Percentiles rank a stretch among this genome's conserved stretches.
phyloP scores from a whole-genome alignment of 345 rosid species.

The Eucalyptus guilfoylei region DNA sequence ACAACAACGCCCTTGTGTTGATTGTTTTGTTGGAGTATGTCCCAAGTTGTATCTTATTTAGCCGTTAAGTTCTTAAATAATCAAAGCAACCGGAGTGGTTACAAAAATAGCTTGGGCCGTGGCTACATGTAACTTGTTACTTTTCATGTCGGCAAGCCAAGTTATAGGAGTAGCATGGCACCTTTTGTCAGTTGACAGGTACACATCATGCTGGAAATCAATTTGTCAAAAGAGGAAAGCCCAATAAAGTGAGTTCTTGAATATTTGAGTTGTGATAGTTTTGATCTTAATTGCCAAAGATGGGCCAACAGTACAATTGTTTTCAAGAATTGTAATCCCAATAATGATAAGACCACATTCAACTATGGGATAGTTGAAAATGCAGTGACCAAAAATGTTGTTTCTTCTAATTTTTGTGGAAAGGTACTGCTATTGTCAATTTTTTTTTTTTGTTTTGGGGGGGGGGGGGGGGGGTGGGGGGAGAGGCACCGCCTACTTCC shows the following conservation, averaged over 20 bases:
- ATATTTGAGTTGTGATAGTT: conserved; percentile 51
- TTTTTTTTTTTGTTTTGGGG: no score
- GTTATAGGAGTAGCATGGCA: conserved; percentile 86
- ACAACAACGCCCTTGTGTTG: conserved; percentile 60
- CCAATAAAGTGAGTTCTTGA: conserved; percentile 22
- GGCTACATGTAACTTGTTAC: conserved; percentile 29
- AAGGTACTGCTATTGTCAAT: conserved; percentile 60
- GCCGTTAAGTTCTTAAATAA: conserved; percentile 70
- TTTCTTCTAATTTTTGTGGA: conserved; percentile 45
- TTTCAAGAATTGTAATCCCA: conserved; percentile 51
- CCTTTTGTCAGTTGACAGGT: conserved; percentile 63
- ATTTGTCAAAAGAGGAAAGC: conserved; percentile 36
- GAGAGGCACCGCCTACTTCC: no score
- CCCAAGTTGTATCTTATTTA: conserved; percentile 68
- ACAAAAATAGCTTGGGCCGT: conserved; percentile 42
- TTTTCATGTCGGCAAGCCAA: conserved; percentile 53
- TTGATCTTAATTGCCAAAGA: conserved; percentile 2
- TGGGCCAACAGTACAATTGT: conserved; percentile 56
- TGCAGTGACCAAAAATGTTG: conserved; percentile 49
- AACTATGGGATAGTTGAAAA: conserved; percentile 57
- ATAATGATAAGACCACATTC: conserved; percentile 10
- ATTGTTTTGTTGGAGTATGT: conserved; percentile 66
- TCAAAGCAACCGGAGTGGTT: conserved; percentile 57
- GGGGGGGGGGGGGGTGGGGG: no score
- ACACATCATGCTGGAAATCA: conserved; percentile 72